Evolutionary conservation across 164 flowering plant species (phyloP), one percentile per base, ranked within the genome.

Genomic region (Vitis riparia): DNA sequence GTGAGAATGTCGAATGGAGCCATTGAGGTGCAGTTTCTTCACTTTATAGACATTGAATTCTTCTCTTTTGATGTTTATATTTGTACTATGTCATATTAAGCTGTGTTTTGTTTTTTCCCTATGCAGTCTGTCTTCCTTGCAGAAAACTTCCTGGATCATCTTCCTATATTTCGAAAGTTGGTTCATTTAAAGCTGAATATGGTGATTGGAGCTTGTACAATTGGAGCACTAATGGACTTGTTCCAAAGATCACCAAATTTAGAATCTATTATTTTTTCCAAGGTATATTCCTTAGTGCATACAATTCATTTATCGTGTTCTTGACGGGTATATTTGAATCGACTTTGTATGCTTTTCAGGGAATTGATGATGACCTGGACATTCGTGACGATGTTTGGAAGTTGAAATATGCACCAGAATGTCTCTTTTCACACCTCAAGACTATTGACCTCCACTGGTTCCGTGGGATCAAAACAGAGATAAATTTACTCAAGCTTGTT

Each of bases 251-350:
- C 16, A 3, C 65, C 65, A 44, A n/a, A 62, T 62, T 47, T 62
- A 62, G 65, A 62, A 47, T 62, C 51, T 15, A 51, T 62, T 44
- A 29, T 62, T 16, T 62, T 62, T 47, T 1, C 65, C 65, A 44
- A 62, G 65, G 65, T 62, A 44, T 16, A 49, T 5, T 2, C 27
- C 23, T 23, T 3, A 63, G 30, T 32, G 19, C 9, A 32, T 50
- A 30, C 44, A 8, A 61, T 30, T 37, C 17, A 61, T 32, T 15
- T 61, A 32, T 32, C 1, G 10, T 29, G 37, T 61, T 32, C 5
- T 61, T 61, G 10, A 5, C 23, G 0, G 14, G 8, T 32, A 6
- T 61, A 15, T 37, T 32, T 61, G 50, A 12, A 13, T 27, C 5
- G 29, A 11, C 19, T 59, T 27, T 0, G 27, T 23, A 23, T 59